Percentiles rank a stretch among this genome's conserved stretches.
These are phyloP conservation scores for Podaxis mareebaensis DNA, from an alignment of 768 basidiomycete genomes.

Conservation along the genomic window DNA sequence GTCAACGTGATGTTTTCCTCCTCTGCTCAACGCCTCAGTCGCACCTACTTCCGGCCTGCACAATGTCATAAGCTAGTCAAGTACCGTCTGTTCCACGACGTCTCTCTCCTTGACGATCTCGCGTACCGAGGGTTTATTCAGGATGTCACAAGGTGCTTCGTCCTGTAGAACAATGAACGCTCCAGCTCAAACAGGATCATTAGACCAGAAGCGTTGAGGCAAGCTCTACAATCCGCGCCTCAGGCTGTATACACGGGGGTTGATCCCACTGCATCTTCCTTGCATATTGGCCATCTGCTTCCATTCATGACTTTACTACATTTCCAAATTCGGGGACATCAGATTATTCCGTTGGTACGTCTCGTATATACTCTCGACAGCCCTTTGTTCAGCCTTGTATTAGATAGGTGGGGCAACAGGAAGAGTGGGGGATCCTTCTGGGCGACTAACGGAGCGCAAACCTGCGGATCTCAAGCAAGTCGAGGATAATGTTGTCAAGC, in stretches of 20 bases:
- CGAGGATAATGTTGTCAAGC: conserved; percentile 60
- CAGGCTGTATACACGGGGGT: conserved; percentile 83
- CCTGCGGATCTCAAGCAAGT: conserved; percentile 61
- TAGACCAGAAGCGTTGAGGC: conserved; percentile 43
- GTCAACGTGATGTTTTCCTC: conserved; percentile 1
- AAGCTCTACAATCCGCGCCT: conserved; percentile 35
- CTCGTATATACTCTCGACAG: background rate
- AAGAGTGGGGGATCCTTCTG: conserved; percentile 96
- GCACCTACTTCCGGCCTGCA: background rate
- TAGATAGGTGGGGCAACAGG: conserved; percentile 97
- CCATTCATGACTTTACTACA: conserved; percentile 87
- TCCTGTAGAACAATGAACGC: background rate
- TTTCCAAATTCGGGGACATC: conserved; percentile 85
- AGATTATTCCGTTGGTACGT: conserved; percentile 80
- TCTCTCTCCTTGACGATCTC: conserved; percentile 42
- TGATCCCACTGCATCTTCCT: conserved; percentile 86
- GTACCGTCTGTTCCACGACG: conserved; percentile 8
- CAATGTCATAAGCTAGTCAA: background rate
- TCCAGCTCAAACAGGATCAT: background rate
- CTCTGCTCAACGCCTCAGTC: background rate
- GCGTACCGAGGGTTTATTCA: conserved; percentile 47
- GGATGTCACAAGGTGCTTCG: conserved; percentile 42
- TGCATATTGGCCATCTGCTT: conserved; percentile 93
- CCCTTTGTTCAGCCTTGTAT: background rate
- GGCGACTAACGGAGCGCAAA: conserved; percentile 78